These are phyloP conservation scores for Yarrowia sp. DNA, from an alignment of 805 yeast genomes.

Conservation along the genomic window DNA sequence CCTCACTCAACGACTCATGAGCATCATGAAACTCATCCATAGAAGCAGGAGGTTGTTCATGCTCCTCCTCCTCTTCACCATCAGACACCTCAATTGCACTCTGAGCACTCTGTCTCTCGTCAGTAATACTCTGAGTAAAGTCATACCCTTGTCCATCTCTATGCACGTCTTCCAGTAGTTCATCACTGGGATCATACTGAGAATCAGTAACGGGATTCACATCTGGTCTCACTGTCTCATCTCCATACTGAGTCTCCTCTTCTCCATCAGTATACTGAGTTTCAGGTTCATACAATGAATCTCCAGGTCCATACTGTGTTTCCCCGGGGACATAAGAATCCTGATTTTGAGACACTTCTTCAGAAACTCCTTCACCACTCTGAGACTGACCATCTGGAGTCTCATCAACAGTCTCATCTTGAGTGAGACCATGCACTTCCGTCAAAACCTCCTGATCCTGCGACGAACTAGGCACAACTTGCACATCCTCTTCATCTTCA, in stretches of 20 bases:
- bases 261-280: not conserved
- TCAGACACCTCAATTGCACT: not conserved
- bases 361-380: not conserved
- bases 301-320: not conserved
- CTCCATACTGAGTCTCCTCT: not conserved
- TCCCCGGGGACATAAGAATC: not conserved
- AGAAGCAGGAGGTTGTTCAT: not conserved
- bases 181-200: not conserved
- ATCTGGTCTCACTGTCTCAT: too few relatives aligned
- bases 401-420: conserved; percentile 4
- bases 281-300: not conserved
- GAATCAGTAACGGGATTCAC: not conserved
- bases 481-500: not conserved
- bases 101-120: too few relatives aligned
- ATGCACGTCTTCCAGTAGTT: not conserved
- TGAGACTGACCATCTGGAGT: not conserved
- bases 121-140: not conserved
- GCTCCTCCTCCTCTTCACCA: not conserved
- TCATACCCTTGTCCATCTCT: conserved; percentile 9
- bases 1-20: not conserved
- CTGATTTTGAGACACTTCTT: not conserved
- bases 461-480: not conserved
- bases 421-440: not conserved
- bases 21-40: not conserved
- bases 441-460: not conserved